Evolutionary conservation across 2,329 filamentous ascomycete genomes (phyloP), one percentile per base, ranked within the genome.

Genomic region (Colletotrichum paranaense): DNA sequence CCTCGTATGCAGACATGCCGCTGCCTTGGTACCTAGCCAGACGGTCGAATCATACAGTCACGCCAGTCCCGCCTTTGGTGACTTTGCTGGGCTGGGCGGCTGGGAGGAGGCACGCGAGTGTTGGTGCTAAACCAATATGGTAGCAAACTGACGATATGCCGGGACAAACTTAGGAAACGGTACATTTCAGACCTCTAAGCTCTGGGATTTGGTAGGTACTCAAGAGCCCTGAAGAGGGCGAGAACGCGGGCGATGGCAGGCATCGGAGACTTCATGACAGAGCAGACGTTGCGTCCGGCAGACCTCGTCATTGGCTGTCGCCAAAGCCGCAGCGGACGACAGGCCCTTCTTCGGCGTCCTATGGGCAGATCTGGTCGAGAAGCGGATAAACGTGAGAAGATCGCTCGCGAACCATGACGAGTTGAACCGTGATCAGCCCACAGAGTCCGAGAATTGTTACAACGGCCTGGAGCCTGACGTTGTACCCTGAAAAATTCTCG

Each of bases 21-120:
- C 66, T 19, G 66, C 60, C 46, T 59, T 64, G 66, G 66, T 64
- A 73, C 52, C 62, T 35, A 46, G 32, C 8, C 11, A 35, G 49
- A 73, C 55, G 59, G 49, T 56, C 66, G 66, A 73, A 70, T 64
- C 60, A 69, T 69, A 59, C n/a, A 69, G 46, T 46, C 60, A 65
- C 60, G 59, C 59, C 55, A 62, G 55, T 32, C 55, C 60, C 55
- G 67, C 35, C 70, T 70, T 62, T 73, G 14, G 16, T 42, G 14
- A 42, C 42, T 46, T 46, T n/a, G 42, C 16, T 19, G 42, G 32
- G 55, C 55, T 62, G 56, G 67, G 70, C 66, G 67, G 67, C 52
- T 62, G 70, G 66, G 66, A 66, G 26, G 32, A 42, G 59, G 52
- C 42, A 57, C 67, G 64, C 70, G 59, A 60, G 46, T 57, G 35